Evolutionary conservation across 1,284 basidiomycete species (phyloP), one percentile per base, ranked within the genome.

Genomic region (Ganoderma meredithae): DNA sequence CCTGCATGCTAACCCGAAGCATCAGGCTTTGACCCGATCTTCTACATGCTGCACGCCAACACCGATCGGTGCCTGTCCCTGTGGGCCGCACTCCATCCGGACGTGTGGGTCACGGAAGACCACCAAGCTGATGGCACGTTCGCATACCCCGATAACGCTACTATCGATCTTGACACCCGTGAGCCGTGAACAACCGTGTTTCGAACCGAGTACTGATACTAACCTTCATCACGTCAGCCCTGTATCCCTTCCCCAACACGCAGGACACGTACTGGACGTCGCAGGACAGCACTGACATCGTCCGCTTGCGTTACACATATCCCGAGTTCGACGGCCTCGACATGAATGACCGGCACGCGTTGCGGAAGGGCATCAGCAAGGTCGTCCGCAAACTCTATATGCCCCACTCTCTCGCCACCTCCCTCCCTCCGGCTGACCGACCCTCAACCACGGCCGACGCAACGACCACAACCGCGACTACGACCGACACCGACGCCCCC

Each of bases 11-110:
- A 22, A 59, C 33, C 15, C 19, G 56, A 39, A 22, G n/a, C 13
- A 41, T 2, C 40, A 68, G 67, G 25, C 9, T 83, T 84, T 69
- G 85, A 86, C 70, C 84, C 84, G 1, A 82, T 85, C 64, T 86
- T 86, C 77, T 86, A 77, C 73, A 72, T 86, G 69, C 84, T 85
- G 68, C 85, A 86, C 70, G 71, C 75, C 62, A 83, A 85, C 58
- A 82, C 85, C 31, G 85, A 86, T 68, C 81, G 85, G n/a, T 17
- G 84, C 68, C 75, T 84, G 36, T 79, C 83, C 3, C 71, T 86
- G 31, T 86, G 84, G 84, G 72, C 79, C 9, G 82, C 80, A 1
- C 65, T 85, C 43, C 80, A 84, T 65, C 81, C 79, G 1, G 74
- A 72, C 0, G 79, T 82, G 6, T 83, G 81, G 81, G 78, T 84